Evolutionary conservation across 108 stramenopile species (phyloP).

Genomic region (Bacterosira constricta): DNA sequence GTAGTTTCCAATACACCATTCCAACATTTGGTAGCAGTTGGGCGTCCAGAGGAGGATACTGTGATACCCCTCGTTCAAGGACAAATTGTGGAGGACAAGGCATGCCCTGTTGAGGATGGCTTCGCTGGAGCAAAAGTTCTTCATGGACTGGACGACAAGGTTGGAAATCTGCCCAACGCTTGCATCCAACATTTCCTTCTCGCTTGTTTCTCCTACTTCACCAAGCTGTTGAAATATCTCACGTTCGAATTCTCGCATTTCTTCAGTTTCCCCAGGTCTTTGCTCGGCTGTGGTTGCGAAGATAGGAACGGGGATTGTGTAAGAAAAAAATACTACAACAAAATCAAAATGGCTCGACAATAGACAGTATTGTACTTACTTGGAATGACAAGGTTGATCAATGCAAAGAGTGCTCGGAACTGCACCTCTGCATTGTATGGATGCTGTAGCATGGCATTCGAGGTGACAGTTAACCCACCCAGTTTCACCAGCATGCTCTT

Average conservation of each 20-base stretch:
- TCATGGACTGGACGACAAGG: constrained; percentile 86
- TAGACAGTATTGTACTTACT: constrained; percentile 41
- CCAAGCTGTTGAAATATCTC: constrained; percentile 48
- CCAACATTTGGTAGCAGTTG: constrained; percentile 84
- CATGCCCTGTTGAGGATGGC: constrained; percentile 91
- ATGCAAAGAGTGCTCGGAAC: constrained; percentile 91
- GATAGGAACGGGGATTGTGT: neutral
- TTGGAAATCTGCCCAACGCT: constrained; percentile 68
- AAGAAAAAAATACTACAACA: too few species aligned
- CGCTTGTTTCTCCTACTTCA: constrained; percentile 49
- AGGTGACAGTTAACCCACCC: constrained; percentile 80
- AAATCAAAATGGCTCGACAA: neutral
- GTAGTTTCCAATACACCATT: constrained; percentile 88
- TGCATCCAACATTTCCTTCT: constrained; percentile 81
- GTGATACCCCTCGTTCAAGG: constrained; percentile 81
- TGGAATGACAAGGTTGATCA: constrained; percentile 94
- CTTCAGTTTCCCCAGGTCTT: constrained; percentile 45
- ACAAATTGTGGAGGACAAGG: constrained; percentile 92
- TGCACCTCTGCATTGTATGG: constrained; percentile 89
- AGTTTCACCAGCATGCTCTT: constrained; percentile 79
- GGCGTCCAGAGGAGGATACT: constrained; percentile 78
- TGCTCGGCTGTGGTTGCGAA: constrained; percentile 33
- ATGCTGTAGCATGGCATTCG: constrained; percentile 87
- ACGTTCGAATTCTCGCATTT: constrained; percentile 45
- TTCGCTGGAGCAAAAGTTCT: constrained; percentile 87